Percentiles rank a stretch among this genome's conserved stretches.
Evolutionary conservation across 768 basidiomycete species (phyloP).

Genomic region (Serpula lacrymans): DNA sequence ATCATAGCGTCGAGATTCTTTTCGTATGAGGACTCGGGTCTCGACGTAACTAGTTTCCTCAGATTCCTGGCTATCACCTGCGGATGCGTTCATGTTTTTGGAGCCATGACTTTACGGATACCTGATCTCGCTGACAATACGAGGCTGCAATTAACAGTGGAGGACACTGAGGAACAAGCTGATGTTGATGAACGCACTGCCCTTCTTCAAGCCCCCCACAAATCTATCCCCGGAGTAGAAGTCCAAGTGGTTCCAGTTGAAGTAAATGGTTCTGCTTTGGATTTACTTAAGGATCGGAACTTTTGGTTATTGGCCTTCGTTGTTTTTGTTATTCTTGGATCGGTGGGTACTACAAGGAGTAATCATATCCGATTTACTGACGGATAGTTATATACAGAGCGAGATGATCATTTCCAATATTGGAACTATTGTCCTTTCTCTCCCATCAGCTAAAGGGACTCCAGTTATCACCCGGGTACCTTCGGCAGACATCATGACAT

Average conservation of each 20-base stretch:
- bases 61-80: conserved; percentile 54
- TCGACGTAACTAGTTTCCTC: conserved; percentile 48
- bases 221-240: conserved; percentile 7
- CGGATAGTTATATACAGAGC: conserved; percentile 36
- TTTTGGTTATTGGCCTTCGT: conserved; percentile 65
- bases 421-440: conserved; percentile 68
- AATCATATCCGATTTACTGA: not conserved
- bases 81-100: conserved; percentile 50
- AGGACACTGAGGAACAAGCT: conserved; percentile 9
- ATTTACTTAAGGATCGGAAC: conserved; percentile 49
- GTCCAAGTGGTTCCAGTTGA: conserved; percentile 21
- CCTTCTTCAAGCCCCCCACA: conserved; percentile 23
- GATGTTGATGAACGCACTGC: conserved; percentile 24
- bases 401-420: conserved; percentile 87
- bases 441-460: conserved; percentile 34
- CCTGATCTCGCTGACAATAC: not conserved
- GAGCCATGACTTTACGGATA: conserved; percentile 35
- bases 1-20: conserved; percentile 61
- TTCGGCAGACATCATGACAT: conserved; percentile 36
- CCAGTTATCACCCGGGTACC: conserved; percentile 11
- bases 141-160: not conserved
- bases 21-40: conserved; percentile 41
- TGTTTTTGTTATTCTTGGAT: conserved; percentile 56
- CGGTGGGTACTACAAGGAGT: conserved; percentile 50
- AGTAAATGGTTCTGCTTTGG: conserved; percentile 26